Percentiles rank a stretch among this genome's conserved stretches.
These are phyloP conservation scores for Apiotrichum mycotoxinovorans DNA, from an alignment of 1,284 basidiomycete species.

Conservation along the genomic window DNA sequence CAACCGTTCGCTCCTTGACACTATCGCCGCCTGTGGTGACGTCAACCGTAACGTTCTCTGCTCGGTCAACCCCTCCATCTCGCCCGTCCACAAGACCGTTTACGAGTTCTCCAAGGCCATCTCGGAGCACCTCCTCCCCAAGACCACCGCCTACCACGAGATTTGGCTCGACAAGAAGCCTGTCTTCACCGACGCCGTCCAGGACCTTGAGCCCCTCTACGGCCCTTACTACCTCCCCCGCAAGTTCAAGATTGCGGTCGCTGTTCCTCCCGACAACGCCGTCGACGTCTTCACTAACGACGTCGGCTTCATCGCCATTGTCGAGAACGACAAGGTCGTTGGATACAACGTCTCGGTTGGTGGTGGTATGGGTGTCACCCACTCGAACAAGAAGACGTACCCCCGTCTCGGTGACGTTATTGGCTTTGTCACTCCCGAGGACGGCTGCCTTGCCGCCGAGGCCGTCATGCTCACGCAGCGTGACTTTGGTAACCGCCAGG, in stretches of 20 bases:
- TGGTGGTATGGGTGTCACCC: constrained; percentile 99
- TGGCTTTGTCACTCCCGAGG: constrained; percentile 87
- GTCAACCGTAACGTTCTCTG: constrained; percentile 86
- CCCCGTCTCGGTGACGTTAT: constrained; percentile 83
- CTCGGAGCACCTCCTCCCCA: constrained; percentile 82
- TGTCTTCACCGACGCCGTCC: constrained; percentile 81
- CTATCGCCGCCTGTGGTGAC: constrained; percentile 96
- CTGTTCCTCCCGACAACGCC: constrained; percentile 94
- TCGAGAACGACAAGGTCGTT: constrained; percentile 67
- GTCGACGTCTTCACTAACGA: constrained; percentile 96
- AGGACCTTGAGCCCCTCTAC: constrained; percentile 94
- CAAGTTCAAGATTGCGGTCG: constrained; percentile 98
- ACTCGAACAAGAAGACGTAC: constrained; percentile 98
- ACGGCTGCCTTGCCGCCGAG: constrained; percentile 83
- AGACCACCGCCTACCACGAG: constrained; percentile 94
- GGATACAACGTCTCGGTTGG: constrained; percentile 90
- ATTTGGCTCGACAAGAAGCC: constrained; percentile 98
- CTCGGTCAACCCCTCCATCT: constrained; percentile 84
- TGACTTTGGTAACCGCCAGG: constrained; percentile 90
- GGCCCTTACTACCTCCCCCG: constrained; percentile 95
- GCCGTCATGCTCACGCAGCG: constrained; percentile 90
- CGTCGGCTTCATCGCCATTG: constrained; percentile 89
- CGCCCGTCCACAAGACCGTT: constrained; percentile 77
- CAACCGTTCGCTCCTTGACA: constrained; percentile 87
- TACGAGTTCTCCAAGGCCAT: constrained; percentile 81